These are phyloP conservation scores for Emydomyces testavorans DNA, from an alignment of 2,329 filamentous ascomycete genomes.

Conservation along the genomic window DNA sequence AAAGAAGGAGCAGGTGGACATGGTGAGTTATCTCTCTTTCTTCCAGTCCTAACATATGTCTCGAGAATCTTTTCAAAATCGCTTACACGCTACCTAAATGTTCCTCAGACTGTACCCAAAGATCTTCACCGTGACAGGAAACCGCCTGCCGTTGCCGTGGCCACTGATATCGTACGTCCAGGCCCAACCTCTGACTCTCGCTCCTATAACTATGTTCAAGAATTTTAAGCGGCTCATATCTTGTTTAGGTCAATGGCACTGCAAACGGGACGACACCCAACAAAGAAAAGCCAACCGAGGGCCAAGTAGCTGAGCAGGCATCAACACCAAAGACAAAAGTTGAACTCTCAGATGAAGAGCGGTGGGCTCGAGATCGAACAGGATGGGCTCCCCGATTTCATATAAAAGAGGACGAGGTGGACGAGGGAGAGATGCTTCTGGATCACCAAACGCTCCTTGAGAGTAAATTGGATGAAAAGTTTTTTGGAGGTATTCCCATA, in stretches of 20 bases:
- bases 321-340: slow-evolving; percentile 40
- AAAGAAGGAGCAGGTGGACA: slow-evolving; percentile 68
- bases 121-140: slow-evolving; percentile 46
- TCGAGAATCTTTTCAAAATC: neutral
- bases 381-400: slow-evolving; percentile 88
- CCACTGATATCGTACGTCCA: slow-evolving; percentile 56
- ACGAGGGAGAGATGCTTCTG: slow-evolving; percentile 54
- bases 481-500: slow-evolving; percentile 61
- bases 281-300: slow-evolving; percentile 34
- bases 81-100: neutral
- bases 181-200: neutral
- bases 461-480: slow-evolving; percentile 69
- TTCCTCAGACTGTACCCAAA: slow-evolving; percentile 12
- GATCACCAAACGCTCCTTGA: slow-evolving; percentile 87
- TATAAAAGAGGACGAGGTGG: slow-evolving; percentile 41
- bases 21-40: slow-evolving; percentile 46
- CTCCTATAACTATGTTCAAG: neutral
- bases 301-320: slow-evolving; percentile 41
- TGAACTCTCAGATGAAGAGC: slow-evolving; percentile 44
- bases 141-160: slow-evolving; percentile 42
- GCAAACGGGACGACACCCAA: slow-evolving; percentile 58
- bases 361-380: slow-evolving; percentile 49
- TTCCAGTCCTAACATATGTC: slow-evolving; percentile 5
- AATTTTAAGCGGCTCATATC: neutral
- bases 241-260: slow-evolving; percentile 50